phyloP scores from a whole-genome alignment of 116 monocot species.

The Cymodocea nodosa region DNA sequence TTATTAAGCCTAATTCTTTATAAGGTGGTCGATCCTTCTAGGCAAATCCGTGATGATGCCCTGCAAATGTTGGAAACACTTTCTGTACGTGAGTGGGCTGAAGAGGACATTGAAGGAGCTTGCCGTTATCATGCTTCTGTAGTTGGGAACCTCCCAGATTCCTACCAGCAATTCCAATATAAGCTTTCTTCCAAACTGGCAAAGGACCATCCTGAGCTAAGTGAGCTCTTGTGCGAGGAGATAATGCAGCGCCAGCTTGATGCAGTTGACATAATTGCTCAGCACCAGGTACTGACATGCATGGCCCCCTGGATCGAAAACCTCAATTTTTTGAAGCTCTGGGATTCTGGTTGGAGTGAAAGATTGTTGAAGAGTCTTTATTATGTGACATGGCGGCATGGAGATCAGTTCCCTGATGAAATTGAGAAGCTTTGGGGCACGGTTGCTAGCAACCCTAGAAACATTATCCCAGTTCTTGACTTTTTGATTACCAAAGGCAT shows the following conservation, averaged over 20 bases:
- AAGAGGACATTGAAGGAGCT: slow-evolving; percentile 59
- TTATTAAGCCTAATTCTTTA: slow-evolving; percentile 94
- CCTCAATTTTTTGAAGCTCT: slow-evolving; percentile 68
- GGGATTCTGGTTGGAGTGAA: slow-evolving; percentile 96
- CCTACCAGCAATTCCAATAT: slow-evolving; percentile 98
- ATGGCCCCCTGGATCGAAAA: slow-evolving; percentile 99
- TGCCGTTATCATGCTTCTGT: slow-evolving; percentile 89
- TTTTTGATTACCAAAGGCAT: slow-evolving; percentile 93
- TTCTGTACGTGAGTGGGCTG: slow-evolving; percentile 93
- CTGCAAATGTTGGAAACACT: slow-evolving; percentile 99
- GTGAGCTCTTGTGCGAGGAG: slow-evolving; percentile 86
- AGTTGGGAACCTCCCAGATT: slow-evolving; percentile 97
- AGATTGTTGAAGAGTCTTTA: slow-evolving; percentile 91
- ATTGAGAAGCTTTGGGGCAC: slow-evolving; percentile 99
- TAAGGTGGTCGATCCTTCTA: slow-evolving; percentile 90
- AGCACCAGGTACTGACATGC: slow-evolving; percentile 94
- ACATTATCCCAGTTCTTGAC: slow-evolving; percentile 85
- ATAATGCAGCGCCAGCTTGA: slow-evolving; percentile 98
- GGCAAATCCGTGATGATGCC: slow-evolving; percentile 83
- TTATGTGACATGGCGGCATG: slow-evolving; percentile 94
- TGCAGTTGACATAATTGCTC: slow-evolving; percentile 96
- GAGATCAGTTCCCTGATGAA: slow-evolving; percentile 98
- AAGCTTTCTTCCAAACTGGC: slow-evolving; percentile 91
- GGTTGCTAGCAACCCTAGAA: slow-evolving; percentile 72
- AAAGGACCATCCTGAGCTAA: slow-evolving; percentile 93